These are phyloP conservation scores for Hemerocallis citrina DNA, from an alignment of 106 monocot genomes.

Conservation along the genomic window DNA sequence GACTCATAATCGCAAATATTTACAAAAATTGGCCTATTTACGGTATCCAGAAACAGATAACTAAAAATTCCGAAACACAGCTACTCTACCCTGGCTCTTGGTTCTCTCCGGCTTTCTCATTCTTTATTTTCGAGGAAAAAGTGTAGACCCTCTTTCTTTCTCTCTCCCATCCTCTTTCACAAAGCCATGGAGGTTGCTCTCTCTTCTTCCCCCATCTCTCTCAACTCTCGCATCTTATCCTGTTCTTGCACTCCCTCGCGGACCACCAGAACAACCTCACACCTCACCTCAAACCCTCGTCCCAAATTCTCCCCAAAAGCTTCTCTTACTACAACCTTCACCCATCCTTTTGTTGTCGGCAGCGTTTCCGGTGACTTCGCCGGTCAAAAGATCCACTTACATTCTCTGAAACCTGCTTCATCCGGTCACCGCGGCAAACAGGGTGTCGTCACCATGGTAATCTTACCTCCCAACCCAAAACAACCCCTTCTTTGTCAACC, in stretches of 20 bases:
- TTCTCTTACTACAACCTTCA: constrained; percentile 18
- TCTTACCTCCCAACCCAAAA: not conserved
- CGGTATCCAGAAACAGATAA: too few species aligned
- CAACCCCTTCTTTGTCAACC: not conserved
- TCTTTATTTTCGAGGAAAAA: too few species aligned
- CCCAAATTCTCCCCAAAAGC: not conserved
- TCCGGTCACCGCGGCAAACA: constrained; percentile 32
- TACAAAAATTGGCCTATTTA: too few species aligned
- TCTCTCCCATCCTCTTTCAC: too few species aligned
- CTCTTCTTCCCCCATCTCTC: constrained; percentile 5
- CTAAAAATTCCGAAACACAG: too few species aligned
- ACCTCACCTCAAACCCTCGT: not conserved
- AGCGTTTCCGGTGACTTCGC: constrained; percentile 27
- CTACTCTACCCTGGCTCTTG: too few species aligned
- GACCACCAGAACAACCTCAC: not conserved
- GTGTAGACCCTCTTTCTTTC: too few species aligned
- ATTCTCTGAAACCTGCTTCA: constrained; percentile 8
- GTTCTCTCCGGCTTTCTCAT: too few species aligned
- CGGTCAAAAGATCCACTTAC: constrained; percentile 33
- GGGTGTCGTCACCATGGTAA: constrained; percentile 77
- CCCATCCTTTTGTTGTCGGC: constrained; percentile 35
- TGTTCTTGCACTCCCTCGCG: not conserved
- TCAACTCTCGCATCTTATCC: constrained; percentile 9
- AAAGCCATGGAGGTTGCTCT: constrained; percentile 20
- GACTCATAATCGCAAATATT: too few species aligned